A percentile compares a stretch with the other conserved stretches of the same genome.
phyloP scores from a whole-genome alignment of 179 eudicot genomes.

The Vitellaria paradoxa region DNA sequence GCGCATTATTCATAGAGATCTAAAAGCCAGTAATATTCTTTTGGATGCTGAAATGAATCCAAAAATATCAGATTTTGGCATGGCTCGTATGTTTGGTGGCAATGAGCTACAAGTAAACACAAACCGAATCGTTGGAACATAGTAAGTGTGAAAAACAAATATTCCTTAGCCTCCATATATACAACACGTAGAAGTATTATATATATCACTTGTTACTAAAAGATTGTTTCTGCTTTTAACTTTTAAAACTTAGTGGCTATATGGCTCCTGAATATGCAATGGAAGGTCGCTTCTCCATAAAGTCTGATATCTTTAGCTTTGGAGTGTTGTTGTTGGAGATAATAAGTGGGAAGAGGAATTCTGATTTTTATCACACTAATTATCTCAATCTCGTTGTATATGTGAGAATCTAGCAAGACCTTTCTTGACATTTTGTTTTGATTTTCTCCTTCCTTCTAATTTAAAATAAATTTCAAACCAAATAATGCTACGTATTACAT shows the following conservation, averaged over 20 bases:
- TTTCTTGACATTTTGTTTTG: background rate
- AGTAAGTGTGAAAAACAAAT: no score
- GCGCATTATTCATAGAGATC: no score
- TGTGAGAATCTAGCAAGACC: constrained; percentile 7
- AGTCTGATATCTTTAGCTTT: constrained; percentile 22
- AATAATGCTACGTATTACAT: no score
- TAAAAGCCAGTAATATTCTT: no score
- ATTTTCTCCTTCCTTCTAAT: background rate
- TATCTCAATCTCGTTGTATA: constrained; percentile 14
- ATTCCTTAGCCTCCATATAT: no score
- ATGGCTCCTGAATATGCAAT: no score
- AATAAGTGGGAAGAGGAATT: constrained; percentile 20
- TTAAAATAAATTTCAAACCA: no score
- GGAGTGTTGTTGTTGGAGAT: constrained; percentile 25
- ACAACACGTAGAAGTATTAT: no score
- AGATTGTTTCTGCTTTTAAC: background rate
- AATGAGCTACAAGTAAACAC: constrained; percentile 19
- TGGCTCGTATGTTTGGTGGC: constrained; percentile 21
- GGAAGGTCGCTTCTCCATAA: constrained; percentile 16
- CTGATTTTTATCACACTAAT: constrained; percentile 9
- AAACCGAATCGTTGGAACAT: no score
- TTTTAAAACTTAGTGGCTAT: constrained; percentile 5
- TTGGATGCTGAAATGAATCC: no score
- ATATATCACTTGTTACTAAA: background rate
- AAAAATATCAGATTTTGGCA: constrained; percentile 27